Percentiles rank a stretch among this genome's conserved stretches.
Evolutionary conservation across 768 basidiomycete species (phyloP).

Genomic region (Asterophora parasitica): DNA sequence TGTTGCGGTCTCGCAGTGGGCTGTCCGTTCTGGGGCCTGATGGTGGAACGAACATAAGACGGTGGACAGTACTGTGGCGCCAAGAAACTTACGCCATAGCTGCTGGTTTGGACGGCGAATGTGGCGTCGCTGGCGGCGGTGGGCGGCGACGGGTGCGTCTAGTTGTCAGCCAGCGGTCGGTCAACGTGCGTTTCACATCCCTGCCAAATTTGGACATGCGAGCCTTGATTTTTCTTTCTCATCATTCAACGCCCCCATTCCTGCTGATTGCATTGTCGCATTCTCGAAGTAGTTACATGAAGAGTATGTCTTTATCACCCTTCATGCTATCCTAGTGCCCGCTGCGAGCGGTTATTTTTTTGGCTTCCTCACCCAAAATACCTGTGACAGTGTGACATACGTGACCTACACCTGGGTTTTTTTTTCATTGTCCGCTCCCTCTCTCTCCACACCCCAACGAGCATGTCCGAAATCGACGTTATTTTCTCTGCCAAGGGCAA

Average conservation of each 20-base stretch:
- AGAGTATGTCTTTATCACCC: neutral
- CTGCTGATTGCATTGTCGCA: neutral
- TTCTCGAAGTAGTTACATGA: neutral
- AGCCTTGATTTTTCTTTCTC: neutral
- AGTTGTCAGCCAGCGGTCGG: constrained; percentile 7
- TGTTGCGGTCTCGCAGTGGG: constrained; percentile 25
- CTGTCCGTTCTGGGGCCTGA: constrained; percentile 38
- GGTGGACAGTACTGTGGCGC: constrained; percentile 9
- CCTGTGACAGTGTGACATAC: constrained; percentile 11
- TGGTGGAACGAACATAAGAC: constrained; percentile 9
- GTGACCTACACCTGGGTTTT: constrained; percentile 1
- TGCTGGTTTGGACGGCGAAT: neutral
- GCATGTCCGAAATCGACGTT: constrained; percentile 80
- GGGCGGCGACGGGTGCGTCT: neutral
- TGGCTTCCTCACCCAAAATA: neutral
- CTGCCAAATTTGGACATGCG: constrained; percentile 8
- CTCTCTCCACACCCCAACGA: constrained; percentile 29
- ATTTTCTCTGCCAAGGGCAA: constrained; percentile 65
- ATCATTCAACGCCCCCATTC: neutral
- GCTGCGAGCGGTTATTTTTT: neutral
- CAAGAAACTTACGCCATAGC: constrained; percentile 30
- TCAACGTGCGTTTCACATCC: constrained; percentile 10
- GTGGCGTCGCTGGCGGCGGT: constrained; percentile 10
- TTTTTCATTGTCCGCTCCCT: constrained; percentile 2
- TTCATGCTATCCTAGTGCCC: neutral